Conservation (phyloP, 805 yeast genomes). For the Zygoascus biomembranicola region DNA sequence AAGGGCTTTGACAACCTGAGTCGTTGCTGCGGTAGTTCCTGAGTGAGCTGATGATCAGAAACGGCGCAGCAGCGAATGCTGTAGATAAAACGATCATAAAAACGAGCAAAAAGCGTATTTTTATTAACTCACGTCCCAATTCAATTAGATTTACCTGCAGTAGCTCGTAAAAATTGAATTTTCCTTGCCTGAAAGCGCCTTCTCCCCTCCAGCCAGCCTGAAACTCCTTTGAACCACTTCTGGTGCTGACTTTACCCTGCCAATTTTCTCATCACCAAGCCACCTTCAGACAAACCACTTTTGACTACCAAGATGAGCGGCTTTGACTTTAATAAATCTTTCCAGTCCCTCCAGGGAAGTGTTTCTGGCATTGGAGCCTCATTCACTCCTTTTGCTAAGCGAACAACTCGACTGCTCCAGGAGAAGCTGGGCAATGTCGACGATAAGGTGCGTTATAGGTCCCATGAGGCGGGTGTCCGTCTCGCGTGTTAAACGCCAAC, state of each 20-base stretch:
- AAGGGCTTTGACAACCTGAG: no score
- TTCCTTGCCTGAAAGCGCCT: no score
- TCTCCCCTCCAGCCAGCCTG: background rate
- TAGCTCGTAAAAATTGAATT: no score
- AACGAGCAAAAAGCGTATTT: no score
- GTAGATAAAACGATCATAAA: no score
- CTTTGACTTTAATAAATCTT: conserved; percentile 32
- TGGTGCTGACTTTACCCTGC: background rate
- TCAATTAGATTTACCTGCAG: no score
- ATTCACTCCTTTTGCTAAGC: conserved; percentile 68
- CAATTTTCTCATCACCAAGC: background rate
- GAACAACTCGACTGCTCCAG: conserved; percentile 71
- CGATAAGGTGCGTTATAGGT: conserved; percentile 41
- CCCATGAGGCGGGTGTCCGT: background rate
- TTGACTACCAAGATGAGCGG: conserved; percentile 13
- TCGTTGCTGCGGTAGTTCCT: no score
- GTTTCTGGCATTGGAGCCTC: conserved; percentile 31
- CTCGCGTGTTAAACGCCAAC: background rate
- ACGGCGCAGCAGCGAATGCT: no score
- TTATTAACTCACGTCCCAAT: no score
- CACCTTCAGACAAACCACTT: background rate
- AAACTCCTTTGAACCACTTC: background rate
- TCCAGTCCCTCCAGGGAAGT: conserved; percentile 27
- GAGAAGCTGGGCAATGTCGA: conserved; percentile 73
- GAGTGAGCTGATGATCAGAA: no score